phyloP scores from a whole-genome alignment of 768 basidiomycete species.

The Sistotremastrum niveocremeum region DNA sequence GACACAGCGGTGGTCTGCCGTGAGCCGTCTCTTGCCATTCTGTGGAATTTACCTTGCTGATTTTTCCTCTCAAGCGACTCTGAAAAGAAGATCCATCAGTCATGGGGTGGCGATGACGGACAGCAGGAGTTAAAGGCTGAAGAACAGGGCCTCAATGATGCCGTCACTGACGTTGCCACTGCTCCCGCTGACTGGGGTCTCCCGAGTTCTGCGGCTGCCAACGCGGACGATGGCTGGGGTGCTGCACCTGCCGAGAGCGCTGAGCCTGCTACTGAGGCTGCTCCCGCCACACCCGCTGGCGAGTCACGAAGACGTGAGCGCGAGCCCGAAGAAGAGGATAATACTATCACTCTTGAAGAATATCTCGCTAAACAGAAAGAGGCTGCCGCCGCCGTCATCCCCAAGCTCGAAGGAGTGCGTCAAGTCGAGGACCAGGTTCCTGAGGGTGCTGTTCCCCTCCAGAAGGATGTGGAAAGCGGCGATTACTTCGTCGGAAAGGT shows the following conservation, averaged over 20 bases:
- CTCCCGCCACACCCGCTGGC: constrained; percentile 17
- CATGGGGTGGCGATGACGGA: constrained; percentile 92
- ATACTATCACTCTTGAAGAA: constrained; percentile 87
- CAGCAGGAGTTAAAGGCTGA: constrained; percentile 73
- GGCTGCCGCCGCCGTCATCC: constrained; percentile 38
- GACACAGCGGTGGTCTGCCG: constrained; percentile 75
- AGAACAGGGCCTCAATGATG: constrained; percentile 60
- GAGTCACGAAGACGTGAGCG: constrained; percentile 32
- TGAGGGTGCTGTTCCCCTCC: constrained; percentile 55
- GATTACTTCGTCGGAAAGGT: constrained; percentile 91
- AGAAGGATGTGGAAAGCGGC: constrained; percentile 50
- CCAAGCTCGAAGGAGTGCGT: constrained; percentile 66
- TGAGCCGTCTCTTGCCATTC: constrained; percentile 23
- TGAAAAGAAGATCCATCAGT: constrained; percentile 87
- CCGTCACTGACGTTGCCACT: constrained; percentile 33
- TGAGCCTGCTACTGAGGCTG: constrained; percentile 17
- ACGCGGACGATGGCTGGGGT: constrained; percentile 16
- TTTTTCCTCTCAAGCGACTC: constrained; percentile 50
- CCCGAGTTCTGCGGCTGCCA: constrained; percentile 11
- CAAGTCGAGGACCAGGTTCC: constrained; percentile 59
- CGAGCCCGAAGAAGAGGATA: constrained; percentile 79
- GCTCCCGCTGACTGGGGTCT: constrained; percentile 20
- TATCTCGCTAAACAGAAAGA: constrained; percentile 77
- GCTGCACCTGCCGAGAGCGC: constrained; percentile 18
- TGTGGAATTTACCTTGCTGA: background rate